Evolutionary conservation across 2,329 filamentous ascomycete species (phyloP).

Genomic region (Cadophora malorum): DNA sequence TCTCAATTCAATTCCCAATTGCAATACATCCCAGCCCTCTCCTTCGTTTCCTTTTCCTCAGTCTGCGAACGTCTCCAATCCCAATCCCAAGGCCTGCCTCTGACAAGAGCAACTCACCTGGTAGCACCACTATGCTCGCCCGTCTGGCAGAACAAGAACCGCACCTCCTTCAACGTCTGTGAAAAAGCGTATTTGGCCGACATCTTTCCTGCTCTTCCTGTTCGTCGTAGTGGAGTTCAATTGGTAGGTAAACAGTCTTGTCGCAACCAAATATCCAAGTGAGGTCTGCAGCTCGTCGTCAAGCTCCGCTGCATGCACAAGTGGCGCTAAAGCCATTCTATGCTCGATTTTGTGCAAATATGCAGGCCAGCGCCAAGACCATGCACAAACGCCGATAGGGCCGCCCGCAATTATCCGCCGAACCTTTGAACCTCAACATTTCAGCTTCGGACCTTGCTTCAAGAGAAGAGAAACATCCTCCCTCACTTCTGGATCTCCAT

Average conservation of each 20-base stretch:
- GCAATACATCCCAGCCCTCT: background rate
- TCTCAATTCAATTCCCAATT: background rate
- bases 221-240: constrained; percentile 23
- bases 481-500: constrained; percentile 15
- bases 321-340: constrained; percentile 27
- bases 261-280: background rate
- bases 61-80: background rate
- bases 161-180: constrained; percentile 88
- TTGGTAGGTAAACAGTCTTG: constrained; percentile 16
- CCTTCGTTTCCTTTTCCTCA: background rate
- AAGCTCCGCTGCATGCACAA: constrained; percentile 34
- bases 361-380: constrained; percentile 5
- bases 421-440: constrained; percentile 19
- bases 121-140: constrained; percentile 88
- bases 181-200: constrained; percentile 92
- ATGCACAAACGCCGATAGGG: constrained; percentile 24
- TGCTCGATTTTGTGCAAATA: constrained; percentile 8
- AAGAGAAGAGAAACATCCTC: constrained; percentile 8
- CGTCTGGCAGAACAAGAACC: constrained; percentile 97
- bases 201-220: constrained; percentile 59
- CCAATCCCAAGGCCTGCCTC: background rate
- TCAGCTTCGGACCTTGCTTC: background rate
- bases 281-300: constrained; percentile 21
- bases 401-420: constrained; percentile 12
- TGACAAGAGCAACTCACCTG: constrained; percentile 63